Base-by-base conservation (phyloP, 306 rosid genomes). In the Rubus parviflorus region DNA sequence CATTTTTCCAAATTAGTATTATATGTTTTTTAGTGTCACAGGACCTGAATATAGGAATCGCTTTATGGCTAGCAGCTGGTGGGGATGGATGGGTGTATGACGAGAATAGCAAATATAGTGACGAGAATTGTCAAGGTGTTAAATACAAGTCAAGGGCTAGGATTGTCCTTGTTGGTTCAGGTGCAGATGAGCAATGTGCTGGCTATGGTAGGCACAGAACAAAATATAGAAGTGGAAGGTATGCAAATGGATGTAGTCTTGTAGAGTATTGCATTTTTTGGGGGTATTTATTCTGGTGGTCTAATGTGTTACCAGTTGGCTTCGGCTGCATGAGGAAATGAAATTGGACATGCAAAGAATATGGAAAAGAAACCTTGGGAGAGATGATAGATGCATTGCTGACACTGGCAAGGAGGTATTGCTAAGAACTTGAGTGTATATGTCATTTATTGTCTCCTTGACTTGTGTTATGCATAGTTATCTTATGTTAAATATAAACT, bases 121-220 rank as follows among this genome's bases (percentile, higher is more conserved):
- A 85, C 54, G 84, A 61, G 68, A 83, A 73, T 81, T 79, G 20
- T 85, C 83, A 38, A 71, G 82, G 89, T 25, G 70, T 86, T 58
- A 86, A 86, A 79, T 95, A 95, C 84, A 89, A 81, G 92, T 92
- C 97, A 8, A 78, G 80, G 75, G 93, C 97, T 77, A 85, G 91
- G 92, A 95, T 95, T 92, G 88, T 95, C 47, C 97, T 95, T 61
- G 97, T 95, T 86, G 98, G 98, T 69, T 89, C 98, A 61, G 98
- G 98, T 70, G 97, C 98, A 41, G 98, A 95, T 85, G 98, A 92
- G 80, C 98, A 95, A 88, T 95, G 98, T 73, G 98, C 98, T 83
- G 98, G 98, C 85, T 95, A 95, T 83, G 98, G 97, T 42, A 89
- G 98, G 82, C 98, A 92, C 72, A 89, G 87, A 83, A 92, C 98